Evolutionary conservation across 495 filamentous ascomycete species (phyloP), one percentile per base, ranked within the genome.

Genomic region (Neurospora sp.): DNA sequence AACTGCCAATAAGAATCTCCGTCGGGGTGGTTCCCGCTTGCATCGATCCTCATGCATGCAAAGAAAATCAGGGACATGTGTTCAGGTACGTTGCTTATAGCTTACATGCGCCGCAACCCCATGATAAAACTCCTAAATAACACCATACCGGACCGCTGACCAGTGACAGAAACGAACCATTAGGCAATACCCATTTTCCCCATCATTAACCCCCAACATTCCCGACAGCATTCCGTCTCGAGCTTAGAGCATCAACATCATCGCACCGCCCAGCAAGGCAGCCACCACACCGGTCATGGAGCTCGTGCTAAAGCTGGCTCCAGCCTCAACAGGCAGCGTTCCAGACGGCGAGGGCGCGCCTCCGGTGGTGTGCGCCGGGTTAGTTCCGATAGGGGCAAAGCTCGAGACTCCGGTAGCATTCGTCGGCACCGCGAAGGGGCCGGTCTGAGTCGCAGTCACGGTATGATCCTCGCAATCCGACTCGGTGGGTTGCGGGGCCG

Each of bases 241-340:
- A 37, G 37, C 40, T 42, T 59, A 81, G 18, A 81, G 76, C 76
- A 77, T 69, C 73, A 80, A 75, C 73, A 75, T 69, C 41, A 76
- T 53, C 31, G 77, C 80, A 39, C 76, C 79, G 1, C 71, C 77
- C 41, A 78, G 73, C 42, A 75, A 73, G 22, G 75, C 20, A 10
- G 72, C 74, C 68, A 75, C 73, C 1, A 72, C 74, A 12, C 66
- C 69, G 10, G 74, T 71, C 14, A 70, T 70, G 20, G 44, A 42
- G 22, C 70, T 61, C 72, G 77, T 18, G n/a, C 72, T 74, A 2
- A 74, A 37, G 18, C 74, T 76, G 8, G 66, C 72, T n/a, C 71
- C 71, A 6, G 73, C 40, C 3, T 3, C 69, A 18, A 39, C 42
- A 22, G 70, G 40, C 5, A 69, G 20, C 22, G 44, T 46, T 20